Evolutionary conservation across 306 rosid genomes (phyloP).

Genomic region (Corylus heterophylla): DNA sequence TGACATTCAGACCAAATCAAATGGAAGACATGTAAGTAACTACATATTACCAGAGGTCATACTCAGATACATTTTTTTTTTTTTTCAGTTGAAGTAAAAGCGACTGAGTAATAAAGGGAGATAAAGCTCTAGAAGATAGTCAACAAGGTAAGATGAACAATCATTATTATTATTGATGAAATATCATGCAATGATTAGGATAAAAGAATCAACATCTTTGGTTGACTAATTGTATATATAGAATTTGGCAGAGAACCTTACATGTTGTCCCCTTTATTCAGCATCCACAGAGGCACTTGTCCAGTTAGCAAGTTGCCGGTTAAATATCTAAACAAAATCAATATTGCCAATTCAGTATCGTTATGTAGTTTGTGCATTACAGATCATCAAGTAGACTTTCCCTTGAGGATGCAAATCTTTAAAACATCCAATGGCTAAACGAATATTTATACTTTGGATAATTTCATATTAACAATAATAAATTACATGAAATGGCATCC

Average conservation of each 20-base stretch:
- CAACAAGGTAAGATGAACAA: not conserved
- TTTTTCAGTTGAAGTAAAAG: not conserved
- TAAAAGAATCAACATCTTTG: not conserved
- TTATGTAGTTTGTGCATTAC: not conserved
- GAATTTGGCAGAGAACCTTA: constrained; percentile 40
- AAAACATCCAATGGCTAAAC: not conserved
- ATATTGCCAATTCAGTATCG: not conserved
- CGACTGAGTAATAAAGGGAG: not conserved
- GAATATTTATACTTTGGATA: not conserved
- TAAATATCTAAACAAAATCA: constrained; percentile 44
- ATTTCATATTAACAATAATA: no score
- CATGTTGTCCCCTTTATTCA: constrained; percentile 18
- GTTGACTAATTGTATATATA: not conserved
- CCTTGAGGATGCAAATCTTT: not conserved
- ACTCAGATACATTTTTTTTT: not conserved
- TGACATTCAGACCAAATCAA: not conserved
- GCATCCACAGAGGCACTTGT: constrained; percentile 40
- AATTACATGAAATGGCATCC: no score
- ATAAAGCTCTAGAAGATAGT: not conserved
- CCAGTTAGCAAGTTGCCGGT: constrained; percentile 60
- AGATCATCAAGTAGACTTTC: not conserved
- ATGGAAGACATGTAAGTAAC: not conserved
- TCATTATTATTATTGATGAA: not conserved
- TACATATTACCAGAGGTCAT: not conserved
- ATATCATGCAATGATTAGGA: not conserved